These are phyloP conservation scores for Saccharomyces mikatae DNA, from an alignment of 805 yeast species.

Conservation along the genomic window DNA sequence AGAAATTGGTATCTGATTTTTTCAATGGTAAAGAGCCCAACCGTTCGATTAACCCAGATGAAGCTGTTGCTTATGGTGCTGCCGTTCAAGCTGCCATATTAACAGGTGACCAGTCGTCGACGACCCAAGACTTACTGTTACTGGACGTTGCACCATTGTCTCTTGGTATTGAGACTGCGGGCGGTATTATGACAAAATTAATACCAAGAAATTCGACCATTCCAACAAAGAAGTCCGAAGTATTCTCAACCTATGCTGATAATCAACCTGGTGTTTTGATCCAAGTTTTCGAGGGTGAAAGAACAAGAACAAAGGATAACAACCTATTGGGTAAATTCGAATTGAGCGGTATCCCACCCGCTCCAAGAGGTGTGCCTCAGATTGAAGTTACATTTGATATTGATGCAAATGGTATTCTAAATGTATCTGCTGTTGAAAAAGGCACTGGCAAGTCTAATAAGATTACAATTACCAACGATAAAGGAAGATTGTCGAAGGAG, in stretches of 20 bases:
- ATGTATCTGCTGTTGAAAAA: conserved; percentile 93
- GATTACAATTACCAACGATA: conserved; percentile 96
- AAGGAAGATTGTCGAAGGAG: conserved; percentile 96
- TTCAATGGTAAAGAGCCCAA: conserved; percentile 97
- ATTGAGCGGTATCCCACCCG: conserved; percentile 94
- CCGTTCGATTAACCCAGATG: conserved; percentile 95
- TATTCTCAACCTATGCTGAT: conserved; percentile 93
- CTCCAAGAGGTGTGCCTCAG: conserved; percentile 98
- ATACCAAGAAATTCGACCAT: conserved; percentile 95
- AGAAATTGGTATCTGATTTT: conserved; percentile 90
- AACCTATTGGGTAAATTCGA: conserved; percentile 95
- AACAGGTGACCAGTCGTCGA: conserved; percentile 91
- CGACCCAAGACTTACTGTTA: conserved; percentile 89
- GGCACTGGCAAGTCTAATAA: conserved; percentile 97
- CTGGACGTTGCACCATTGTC: conserved; percentile 97
- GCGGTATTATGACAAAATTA: conserved; percentile 98
- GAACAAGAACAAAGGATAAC: conserved; percentile 92
- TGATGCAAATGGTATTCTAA: conserved; percentile 95
- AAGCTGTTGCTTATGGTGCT: conserved; percentile 99
- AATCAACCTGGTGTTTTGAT: conserved; percentile 98
- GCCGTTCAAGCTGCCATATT: conserved; percentile 97
- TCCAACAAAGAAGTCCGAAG: conserved; percentile 95
- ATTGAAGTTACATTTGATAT: conserved; percentile 95
- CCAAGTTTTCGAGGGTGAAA: conserved; percentile 97
- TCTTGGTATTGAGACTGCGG: conserved; percentile 96